A percentile compares a stretch with the other conserved stretches of the same genome.
phyloP scores from a whole-genome alignment of 345 rosid genomes.

The Lumnitzera racemosa region DNA sequence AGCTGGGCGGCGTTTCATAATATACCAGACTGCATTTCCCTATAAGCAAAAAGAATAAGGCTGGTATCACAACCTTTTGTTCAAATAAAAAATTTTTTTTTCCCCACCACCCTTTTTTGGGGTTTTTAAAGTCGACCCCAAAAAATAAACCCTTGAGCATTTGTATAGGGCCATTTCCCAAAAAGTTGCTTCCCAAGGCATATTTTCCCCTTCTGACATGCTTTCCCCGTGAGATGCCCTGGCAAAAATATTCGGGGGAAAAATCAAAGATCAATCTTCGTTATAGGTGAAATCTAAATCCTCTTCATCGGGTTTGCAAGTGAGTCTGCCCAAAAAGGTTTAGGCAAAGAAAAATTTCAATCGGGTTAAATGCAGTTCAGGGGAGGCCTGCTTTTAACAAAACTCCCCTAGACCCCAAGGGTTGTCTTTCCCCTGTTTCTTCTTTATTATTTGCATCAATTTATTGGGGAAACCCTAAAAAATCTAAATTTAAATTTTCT shows the following conservation, averaged over 20 bases:
- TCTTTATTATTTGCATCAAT: not conserved
- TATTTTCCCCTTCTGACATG: constrained; percentile 53
- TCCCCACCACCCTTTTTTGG: not conserved
- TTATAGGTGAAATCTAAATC: constrained; percentile 29
- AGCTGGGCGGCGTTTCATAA: constrained; percentile 82
- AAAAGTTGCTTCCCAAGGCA: constrained; percentile 64
- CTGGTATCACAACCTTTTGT: constrained; percentile 6
- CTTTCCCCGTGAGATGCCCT: constrained; percentile 38
- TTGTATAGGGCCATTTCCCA: constrained; percentile 39
- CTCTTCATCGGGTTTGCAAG: constrained; percentile 29
- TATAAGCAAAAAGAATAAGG: constrained; percentile 89
- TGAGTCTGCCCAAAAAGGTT: constrained; percentile 39
- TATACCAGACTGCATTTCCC: constrained; percentile 75
- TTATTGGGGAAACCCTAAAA: too few species aligned
- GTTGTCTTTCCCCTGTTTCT: not conserved
- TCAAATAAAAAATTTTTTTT: not conserved
- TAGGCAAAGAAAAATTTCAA: constrained; percentile 36
- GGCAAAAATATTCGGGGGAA: constrained; percentile 18
- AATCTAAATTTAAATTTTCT: too few species aligned
- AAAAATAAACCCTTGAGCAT: too few species aligned
- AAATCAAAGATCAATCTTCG: constrained; percentile 26
- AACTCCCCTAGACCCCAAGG: not conserved
- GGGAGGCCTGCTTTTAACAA: constrained; percentile 76
- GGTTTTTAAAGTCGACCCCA: not conserved
- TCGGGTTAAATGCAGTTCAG: constrained; percentile 47